Conservation (phyloP, 306 rosid genomes). For the Cucumis hystrix region DNA sequence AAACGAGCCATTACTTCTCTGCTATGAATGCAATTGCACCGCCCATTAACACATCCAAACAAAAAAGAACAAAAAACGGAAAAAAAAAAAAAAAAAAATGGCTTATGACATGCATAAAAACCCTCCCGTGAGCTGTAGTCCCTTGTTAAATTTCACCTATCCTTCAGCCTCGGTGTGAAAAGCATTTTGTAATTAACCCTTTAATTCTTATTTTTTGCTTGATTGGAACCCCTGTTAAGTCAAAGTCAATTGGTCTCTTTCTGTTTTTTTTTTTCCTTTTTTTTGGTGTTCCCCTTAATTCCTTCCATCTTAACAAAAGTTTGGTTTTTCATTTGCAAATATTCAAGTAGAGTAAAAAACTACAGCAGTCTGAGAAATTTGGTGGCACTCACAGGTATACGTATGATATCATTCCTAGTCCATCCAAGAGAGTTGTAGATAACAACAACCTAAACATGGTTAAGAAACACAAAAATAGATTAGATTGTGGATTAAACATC, state of each 20-base stretch:
- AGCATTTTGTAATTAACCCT: not conserved
- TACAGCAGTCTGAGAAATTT: not conserved
- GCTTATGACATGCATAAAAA: not conserved
- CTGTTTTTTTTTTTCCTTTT: too few relatives aligned
- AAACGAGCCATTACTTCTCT: not conserved
- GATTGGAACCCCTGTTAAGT: not conserved
- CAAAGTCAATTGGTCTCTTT: not conserved
- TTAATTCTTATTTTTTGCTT: not conserved
- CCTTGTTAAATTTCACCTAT: not conserved
- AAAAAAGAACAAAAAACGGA: not conserved
- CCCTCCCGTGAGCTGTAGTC: not conserved
- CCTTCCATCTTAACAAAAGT: not conserved
- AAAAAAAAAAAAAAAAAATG: not conserved
- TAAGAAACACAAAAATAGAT: not conserved
- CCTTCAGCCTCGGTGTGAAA: not conserved
- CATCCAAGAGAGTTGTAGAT: conserved; percentile 49
- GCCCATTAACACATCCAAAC: not conserved
- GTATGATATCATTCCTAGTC: conserved; percentile 31
- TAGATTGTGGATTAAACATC: conserved; percentile 7
- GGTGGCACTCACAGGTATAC: conserved; percentile 33
- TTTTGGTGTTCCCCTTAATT: not conserved
- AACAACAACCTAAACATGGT: conserved; percentile 21
- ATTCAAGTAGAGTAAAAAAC: not conserved
- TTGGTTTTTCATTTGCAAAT: not conserved
- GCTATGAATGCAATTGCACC: not conserved